Conservation (phyloP, 2,329 filamentous ascomycete genomes). For the Teratosphaeria gauchensis region DNA sequence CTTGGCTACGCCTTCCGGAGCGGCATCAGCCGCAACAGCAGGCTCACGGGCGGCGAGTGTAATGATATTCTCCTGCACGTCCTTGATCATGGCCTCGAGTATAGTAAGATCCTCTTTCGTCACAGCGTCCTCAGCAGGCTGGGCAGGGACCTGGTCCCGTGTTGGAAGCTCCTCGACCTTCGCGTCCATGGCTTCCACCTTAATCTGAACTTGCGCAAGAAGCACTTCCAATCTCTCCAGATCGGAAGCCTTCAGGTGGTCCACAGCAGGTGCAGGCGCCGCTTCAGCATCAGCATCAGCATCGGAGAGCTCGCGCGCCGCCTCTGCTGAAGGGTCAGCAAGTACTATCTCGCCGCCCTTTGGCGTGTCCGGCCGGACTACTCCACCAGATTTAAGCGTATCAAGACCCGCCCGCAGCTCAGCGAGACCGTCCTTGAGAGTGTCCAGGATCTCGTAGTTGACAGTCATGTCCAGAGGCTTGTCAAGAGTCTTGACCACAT, state of each 20-base stretch:
- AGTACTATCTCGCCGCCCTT: conserved; percentile 47
- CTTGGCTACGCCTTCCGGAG: conserved; percentile 47
- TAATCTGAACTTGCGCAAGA: conserved; percentile 71
- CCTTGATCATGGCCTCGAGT: conserved; percentile 37
- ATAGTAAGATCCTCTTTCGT: conserved; percentile 45
- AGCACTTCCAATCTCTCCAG: conserved; percentile 79
- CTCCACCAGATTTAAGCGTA: conserved; percentile 51
- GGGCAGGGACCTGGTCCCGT: conserved; percentile 27
- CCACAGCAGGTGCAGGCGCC: conserved; percentile 9
- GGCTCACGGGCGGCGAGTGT: conserved; percentile 33
- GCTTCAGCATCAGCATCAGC: not conserved
- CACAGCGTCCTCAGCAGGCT: conserved; percentile 26
- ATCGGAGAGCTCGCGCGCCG: conserved; percentile 5
- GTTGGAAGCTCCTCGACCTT: conserved; percentile 39
- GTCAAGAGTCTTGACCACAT: conserved; percentile 64
- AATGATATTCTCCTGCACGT: conserved; percentile 53
- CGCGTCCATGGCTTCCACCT: conserved; percentile 68
- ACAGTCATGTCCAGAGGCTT: conserved; percentile 75
- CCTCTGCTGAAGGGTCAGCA: conserved; percentile 32
- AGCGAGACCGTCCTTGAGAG: conserved; percentile 71
- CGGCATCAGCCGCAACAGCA: not conserved
- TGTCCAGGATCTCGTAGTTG: conserved; percentile 82
- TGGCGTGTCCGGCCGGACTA: conserved; percentile 33
- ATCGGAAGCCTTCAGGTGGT: conserved; percentile 55
- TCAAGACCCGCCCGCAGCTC: conserved; percentile 70